Evolutionary conservation across 2,329 filamentous ascomycete species (phyloP), one percentile per base, ranked within the genome.

Genomic region (Talaromyces sp.): DNA sequence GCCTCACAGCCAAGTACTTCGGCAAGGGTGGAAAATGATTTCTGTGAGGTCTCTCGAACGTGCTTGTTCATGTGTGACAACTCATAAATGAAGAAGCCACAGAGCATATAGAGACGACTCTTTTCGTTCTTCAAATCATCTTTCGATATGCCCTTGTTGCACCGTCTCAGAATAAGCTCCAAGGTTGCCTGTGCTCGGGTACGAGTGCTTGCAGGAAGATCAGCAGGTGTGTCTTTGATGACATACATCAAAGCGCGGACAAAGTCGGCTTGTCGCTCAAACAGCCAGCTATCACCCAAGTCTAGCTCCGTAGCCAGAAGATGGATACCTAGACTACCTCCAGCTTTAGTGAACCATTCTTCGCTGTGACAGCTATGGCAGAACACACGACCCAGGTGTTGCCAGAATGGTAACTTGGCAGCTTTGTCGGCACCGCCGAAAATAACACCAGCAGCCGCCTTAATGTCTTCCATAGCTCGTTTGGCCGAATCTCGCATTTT

Each of bases 291-390:
- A 72, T 96, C 91, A 49, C 92, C 92, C 56, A 99, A 84, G 62
- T 94, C 89, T 64, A 98, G 82, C 70, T 94, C 90, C 1, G 91
- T 94, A 36, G 94, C 89, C 65, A 99, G 81, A 65, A 96, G 89
- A 72, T 91, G 90, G 72, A 99, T 97, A 64, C 96, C 96, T 22
- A 94, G 81, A 63, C 91, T 93, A 45, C 95, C 95, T 58, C 94
- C 95, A 43, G 93, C 91, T 79, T 99, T 99, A 61, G 93, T 93
- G 74, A 97, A 99, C 95, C 96, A 99, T 72, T 99, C 95, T 76
- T 99, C 94, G 72, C 95, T 93, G 72, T 97, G 93, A 76, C 95
- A 99, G 69, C 92, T 93, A 75, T 99, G 95, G 71, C 92, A 95
- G 75, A 98, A 97, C 0, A 89, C 89, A 67, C 88, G 90, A 45